Base-by-base conservation (phyloP, 441 rosid species). In the Isatis lusitanica region DNA sequence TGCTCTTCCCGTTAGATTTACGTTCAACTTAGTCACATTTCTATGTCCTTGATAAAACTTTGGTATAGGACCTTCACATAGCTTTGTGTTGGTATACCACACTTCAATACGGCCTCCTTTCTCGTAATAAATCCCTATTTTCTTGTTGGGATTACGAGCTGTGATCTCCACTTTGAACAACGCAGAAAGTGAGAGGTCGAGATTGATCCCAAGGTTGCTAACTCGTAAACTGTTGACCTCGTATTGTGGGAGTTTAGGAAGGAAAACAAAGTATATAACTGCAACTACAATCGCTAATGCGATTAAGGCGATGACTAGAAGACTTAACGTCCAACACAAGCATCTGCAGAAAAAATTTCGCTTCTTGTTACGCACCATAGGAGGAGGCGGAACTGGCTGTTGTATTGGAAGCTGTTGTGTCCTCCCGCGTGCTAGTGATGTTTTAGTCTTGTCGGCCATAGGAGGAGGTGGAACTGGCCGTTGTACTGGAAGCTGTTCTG, bases 41-140 rank as follows among this genome's bases (percentile, higher is more conserved):
- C 40, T 80, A 60, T 88, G 84, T 11, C 93, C 89, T 43, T 88
- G 89, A 76, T 88, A 85, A 81, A 88, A 88, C 70, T 12, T 83
- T 0, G 90, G 90, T 50, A 88, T 53, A 3, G 83, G 74, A 17
- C 88, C 93, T 60, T 81, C 75, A 40, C 93, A 86, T 0, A 86
- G 85, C 78, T 78, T 80, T 53, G 81, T 77, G 7, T 66, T 76
- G 5, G 71, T 44, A 56, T 85, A 84, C 90, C 89, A 86, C 4
- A 88, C 87, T 10, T 78, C 78, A 3, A 88, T 48, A 47, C 52
- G 78, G 1, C 93, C 88, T 11, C 86, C 90, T 59, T 81, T 74
- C 70, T 80, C 83, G 44, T 86, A 84, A 64, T 85, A 86, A 4
- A 88, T 85, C 43, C 93, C 93, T 0, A 88, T 83, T 39, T 79